phyloP scores from a whole-genome alignment of 495 filamentous ascomycete species.

The Lichenothelia convexa region DNA sequence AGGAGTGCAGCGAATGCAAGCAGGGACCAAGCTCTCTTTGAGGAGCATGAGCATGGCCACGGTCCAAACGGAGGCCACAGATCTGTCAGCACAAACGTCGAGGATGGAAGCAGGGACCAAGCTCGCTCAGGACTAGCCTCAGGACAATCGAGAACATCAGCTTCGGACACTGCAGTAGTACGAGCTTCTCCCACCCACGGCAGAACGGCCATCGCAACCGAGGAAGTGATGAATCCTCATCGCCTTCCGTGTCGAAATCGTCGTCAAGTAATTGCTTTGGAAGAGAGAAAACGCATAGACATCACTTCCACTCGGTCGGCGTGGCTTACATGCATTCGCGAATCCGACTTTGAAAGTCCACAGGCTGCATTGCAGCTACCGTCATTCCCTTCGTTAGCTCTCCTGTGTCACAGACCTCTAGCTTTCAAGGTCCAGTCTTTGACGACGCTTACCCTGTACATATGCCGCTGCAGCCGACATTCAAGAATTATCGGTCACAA shows the following conservation, averaged over 20 bases:
- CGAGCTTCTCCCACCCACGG: constrained; percentile 52
- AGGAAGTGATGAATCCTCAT: constrained; percentile 75
- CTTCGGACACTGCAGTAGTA: constrained; percentile 56
- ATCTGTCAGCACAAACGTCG: constrained; percentile 47
- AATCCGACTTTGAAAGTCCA: no score
- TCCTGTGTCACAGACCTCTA: neutral
- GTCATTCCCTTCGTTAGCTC: neutral
- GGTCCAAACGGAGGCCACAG: constrained; percentile 82
- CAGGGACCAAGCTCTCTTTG: no score
- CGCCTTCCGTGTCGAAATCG: constrained; percentile 97
- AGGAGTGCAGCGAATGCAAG: constrained; percentile 76
- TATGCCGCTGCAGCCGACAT: constrained; percentile 78
- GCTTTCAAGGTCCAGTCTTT: constrained; percentile 26
- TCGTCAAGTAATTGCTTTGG: constrained; percentile 53
- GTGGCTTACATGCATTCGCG: no score
- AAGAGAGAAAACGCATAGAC: no score
- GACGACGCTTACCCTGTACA: constrained; percentile 57
- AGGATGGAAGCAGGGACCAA: constrained; percentile 43
- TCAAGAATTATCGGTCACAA: constrained; percentile 84
- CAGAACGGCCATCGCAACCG: constrained; percentile 41
- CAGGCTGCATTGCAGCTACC: no score
- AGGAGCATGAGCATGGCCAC: constrained; percentile 32
- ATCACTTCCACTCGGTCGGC: no score
- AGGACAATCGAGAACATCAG: constrained; percentile 66
- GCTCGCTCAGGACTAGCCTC: constrained; percentile 35